A percentile compares a stretch with the other conserved stretches of the same genome.
phyloP scores from a whole-genome alignment of 495 filamentous ascomycete species.

The Xylaria scruposa region DNA sequence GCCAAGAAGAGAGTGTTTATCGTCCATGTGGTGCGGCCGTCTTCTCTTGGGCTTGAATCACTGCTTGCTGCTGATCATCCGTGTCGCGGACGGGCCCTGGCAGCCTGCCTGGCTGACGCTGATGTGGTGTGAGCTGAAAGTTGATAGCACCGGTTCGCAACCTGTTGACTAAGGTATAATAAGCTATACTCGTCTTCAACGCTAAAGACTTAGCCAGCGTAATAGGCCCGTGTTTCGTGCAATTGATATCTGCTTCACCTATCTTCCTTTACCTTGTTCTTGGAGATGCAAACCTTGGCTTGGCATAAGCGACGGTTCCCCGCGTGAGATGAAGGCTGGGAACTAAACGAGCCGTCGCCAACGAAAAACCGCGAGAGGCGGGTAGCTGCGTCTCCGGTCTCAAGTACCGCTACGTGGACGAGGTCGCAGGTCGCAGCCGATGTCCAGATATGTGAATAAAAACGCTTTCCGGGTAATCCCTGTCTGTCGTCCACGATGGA shows the following conservation, averaged over 20 bases:
- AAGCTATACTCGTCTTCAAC: not conserved
- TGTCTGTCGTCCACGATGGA: conserved; percentile 2
- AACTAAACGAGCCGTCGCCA: not conserved
- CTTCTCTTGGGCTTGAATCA: not conserved
- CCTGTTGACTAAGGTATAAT: not conserved
- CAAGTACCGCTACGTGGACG: not conserved
- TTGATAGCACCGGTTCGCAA: not conserved
- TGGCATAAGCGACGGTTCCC: not conserved
- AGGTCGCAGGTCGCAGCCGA: not conserved
- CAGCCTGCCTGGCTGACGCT: conserved; percentile 16
- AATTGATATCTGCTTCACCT: conserved; percentile 1
- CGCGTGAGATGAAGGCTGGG: not conserved
- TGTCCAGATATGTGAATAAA: not conserved
- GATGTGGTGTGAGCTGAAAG: conserved; percentile 1
- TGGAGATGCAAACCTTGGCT: not conserved
- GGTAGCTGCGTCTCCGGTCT: not conserved
- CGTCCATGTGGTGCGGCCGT: conserved; percentile 9
- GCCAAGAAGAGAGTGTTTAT: conserved; percentile 9
- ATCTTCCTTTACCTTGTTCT: not conserved
- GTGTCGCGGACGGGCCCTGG: conserved; percentile 7
- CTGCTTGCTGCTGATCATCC: not conserved
- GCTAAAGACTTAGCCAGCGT: not conserved
- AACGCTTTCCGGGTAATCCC: not conserved
- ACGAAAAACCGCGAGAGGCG: not conserved
- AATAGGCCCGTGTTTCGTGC: not conserved